phyloP scores from a whole-genome alignment of 495 filamentous ascomycete species.

The Hypoxylon subgilvum region DNA sequence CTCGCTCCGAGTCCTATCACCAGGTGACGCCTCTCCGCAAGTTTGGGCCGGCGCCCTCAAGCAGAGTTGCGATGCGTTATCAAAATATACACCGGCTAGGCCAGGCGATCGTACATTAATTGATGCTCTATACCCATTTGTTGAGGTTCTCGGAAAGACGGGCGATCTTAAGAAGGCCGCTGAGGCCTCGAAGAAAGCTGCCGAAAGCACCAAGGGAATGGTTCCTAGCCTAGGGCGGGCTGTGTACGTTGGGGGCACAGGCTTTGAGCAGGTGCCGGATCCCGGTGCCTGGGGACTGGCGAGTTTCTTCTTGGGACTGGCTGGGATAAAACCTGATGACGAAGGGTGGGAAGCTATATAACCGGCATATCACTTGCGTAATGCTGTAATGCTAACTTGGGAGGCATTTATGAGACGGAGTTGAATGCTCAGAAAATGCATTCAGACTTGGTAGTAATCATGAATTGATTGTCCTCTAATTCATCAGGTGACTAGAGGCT shows the following conservation, averaged over 20 bases:
- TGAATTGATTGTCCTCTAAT: constrained; percentile 20
- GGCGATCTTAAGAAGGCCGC: constrained; percentile 73
- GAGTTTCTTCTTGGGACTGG: constrained; percentile 79
- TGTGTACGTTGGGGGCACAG: constrained; percentile 90
- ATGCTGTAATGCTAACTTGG: constrained; percentile 21
- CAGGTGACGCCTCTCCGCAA: constrained; percentile 54
- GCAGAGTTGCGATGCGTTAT: constrained; percentile 71
- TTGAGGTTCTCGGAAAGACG: constrained; percentile 67
- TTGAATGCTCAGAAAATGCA: constrained; percentile 7
- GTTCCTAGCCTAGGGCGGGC: constrained; percentile 83
- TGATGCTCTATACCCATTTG: constrained; percentile 88
- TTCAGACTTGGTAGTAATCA: constrained; percentile 29
- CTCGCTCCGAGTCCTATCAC: constrained; percentile 65
- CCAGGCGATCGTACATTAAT: constrained; percentile 89
- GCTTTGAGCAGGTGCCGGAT: constrained; percentile 82
- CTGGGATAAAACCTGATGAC: constrained; percentile 49
- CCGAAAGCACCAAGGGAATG: constrained; percentile 89
- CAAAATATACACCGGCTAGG: constrained; percentile 86
- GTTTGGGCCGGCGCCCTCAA: constrained; percentile 79
- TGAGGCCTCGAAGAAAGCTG: constrained; percentile 73
- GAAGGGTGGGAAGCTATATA: constrained; percentile 40
- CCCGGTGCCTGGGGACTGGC: constrained; percentile 87
- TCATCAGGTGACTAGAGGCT: constrained; percentile 8
- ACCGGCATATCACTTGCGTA: constrained; percentile 9
- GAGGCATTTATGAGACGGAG: neutral